phyloP scores from a whole-genome alignment of 2,329 filamentous ascomycete genomes.

The Colletotrichum truncatum region DNA sequence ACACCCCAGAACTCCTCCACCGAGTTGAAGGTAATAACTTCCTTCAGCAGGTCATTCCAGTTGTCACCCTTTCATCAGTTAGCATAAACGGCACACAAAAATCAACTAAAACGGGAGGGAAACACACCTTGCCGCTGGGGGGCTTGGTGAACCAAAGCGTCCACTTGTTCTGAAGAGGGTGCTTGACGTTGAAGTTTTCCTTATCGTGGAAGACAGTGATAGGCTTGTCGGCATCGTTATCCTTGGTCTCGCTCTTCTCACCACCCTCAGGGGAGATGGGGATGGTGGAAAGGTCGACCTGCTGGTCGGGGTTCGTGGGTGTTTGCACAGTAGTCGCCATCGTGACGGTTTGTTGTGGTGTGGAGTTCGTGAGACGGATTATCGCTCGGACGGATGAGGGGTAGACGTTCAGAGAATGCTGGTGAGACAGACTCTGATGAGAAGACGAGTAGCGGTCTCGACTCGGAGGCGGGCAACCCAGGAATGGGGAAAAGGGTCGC shows the following conservation, averaged over 20 bases:
- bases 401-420: slow-evolving; percentile 18
- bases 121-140: slow-evolving; percentile 86
- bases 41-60: slow-evolving; percentile 98
- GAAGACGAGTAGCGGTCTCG: slow-evolving; percentile 2
- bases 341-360: slow-evolving; percentile 31
- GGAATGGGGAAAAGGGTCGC: neutral
- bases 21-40: slow-evolving; percentile 98
- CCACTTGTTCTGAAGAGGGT: slow-evolving; percentile 97
- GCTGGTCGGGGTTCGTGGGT: slow-evolving; percentile 44
- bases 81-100: slow-evolving; percentile 28
- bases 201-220: slow-evolving; percentile 98
- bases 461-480: neutral
- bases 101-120: neutral
- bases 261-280: slow-evolving; percentile 73
- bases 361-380: neutral
- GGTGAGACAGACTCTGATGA: slow-evolving; percentile 5
- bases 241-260: slow-evolving; percentile 57
- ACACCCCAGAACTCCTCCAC: slow-evolving; percentile 99
- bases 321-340: slow-evolving; percentile 45
- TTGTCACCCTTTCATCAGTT: slow-evolving; percentile 81
- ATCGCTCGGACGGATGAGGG: slow-evolving; percentile 16
- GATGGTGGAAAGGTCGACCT: slow-evolving; percentile 75
- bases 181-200: slow-evolving; percentile 99
- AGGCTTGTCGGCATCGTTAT: slow-evolving; percentile 66
- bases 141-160: slow-evolving; percentile 99